A percentile compares a stretch with the other conserved stretches of the same genome.
phyloP scores from a whole-genome alignment of 2,329 filamentous ascomycete genomes.

The Clonostachys rosea region DNA sequence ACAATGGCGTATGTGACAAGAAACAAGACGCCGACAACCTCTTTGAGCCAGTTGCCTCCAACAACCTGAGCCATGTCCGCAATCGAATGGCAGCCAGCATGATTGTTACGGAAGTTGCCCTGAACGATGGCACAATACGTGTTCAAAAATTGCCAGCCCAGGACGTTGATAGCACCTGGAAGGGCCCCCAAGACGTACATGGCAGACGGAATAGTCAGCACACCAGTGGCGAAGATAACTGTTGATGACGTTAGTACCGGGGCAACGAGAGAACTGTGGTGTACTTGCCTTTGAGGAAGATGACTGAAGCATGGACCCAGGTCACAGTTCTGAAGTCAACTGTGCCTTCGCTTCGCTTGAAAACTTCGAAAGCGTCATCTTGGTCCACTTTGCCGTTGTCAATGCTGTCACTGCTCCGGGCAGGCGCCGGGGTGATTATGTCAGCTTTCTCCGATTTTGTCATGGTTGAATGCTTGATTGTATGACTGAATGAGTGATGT shows the following conservation, averaged over 20 bases:
- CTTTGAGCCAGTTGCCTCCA: conserved; percentile 28
- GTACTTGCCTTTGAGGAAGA: conserved; percentile 34
- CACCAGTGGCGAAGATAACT: conserved; percentile 37
- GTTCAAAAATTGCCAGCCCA: conserved; percentile 33
- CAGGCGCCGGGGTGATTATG: conserved; percentile 3
- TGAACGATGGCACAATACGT: conserved; percentile 32
- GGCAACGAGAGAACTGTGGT: neutral
- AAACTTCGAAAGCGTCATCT: conserved; percentile 31
- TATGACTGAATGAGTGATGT: neutral
- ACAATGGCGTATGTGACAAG: conserved; percentile 39
- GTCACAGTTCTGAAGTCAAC: conserved; percentile 42
- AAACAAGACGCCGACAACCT: conserved; percentile 2
- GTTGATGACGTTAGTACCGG: neutral
- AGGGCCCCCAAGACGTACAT: conserved; percentile 35
- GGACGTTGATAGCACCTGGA: conserved; percentile 33
- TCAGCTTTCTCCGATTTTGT: neutral
- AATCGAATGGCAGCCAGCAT: conserved; percentile 29
- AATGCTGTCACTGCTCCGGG: conserved; percentile 1
- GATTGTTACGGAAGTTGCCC: conserved; percentile 29
- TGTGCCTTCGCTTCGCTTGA: conserved; percentile 32
- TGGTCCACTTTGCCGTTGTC: conserved; percentile 1
- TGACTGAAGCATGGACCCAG: conserved; percentile 40
- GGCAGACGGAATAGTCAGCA: conserved; percentile 32
- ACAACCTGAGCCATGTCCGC: conserved; percentile 52
- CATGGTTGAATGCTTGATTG: neutral